These are phyloP conservation scores for Fraxinus baroniana DNA, from an alignment of 305 asterid species.

Conservation along the genomic window DNA sequence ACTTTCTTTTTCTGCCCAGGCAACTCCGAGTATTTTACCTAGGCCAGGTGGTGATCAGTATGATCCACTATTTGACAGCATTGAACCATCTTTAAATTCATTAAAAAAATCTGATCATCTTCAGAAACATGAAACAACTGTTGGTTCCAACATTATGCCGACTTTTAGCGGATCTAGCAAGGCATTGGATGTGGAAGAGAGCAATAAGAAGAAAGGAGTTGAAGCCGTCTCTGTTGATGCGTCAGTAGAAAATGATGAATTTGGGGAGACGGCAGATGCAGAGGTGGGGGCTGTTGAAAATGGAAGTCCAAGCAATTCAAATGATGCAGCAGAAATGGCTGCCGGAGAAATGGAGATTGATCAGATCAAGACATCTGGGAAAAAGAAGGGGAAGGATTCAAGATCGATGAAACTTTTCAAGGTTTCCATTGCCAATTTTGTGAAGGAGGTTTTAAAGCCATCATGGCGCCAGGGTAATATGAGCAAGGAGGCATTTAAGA, in stretches of 20 bases:
- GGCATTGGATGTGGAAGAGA: slow-evolving; percentile 44
- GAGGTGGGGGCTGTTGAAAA: slow-evolving; percentile 72
- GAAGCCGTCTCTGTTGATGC: slow-evolving; percentile 38
- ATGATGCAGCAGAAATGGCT: slow-evolving; percentile 44
- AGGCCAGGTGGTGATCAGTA: slow-evolving; percentile 60
- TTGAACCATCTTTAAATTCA: slow-evolving; percentile 65
- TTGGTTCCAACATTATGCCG: slow-evolving; percentile 53
- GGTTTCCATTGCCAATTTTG: slow-evolving; percentile 77
- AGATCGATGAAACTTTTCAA: slow-evolving; percentile 71
- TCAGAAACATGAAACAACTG: slow-evolving; percentile 47
- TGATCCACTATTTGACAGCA: slow-evolving; percentile 87
- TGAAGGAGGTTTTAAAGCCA: slow-evolving; percentile 91
- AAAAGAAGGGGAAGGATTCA: slow-evolving; percentile 62
- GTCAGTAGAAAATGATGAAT: slow-evolving; percentile 63
- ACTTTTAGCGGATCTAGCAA: slow-evolving; percentile 49
- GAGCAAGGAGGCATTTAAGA: slow-evolving; percentile 99
- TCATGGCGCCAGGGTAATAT: slow-evolving; percentile 99
- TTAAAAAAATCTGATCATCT: slow-evolving; percentile 41
- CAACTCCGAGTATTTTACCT: slow-evolving; percentile 34
- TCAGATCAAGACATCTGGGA: slow-evolving; percentile 63
- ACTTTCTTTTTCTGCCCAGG: slow-evolving; percentile 37
- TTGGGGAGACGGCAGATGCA: slow-evolving; percentile 85
- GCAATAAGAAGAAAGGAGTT: slow-evolving; percentile 40
- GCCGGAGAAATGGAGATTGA: slow-evolving; percentile 70
- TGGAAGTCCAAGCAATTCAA: slow-evolving; percentile 61